Conservation (phyloP, 495 filamentous ascomycete species). For the Aspergillus hancockii region DNA sequence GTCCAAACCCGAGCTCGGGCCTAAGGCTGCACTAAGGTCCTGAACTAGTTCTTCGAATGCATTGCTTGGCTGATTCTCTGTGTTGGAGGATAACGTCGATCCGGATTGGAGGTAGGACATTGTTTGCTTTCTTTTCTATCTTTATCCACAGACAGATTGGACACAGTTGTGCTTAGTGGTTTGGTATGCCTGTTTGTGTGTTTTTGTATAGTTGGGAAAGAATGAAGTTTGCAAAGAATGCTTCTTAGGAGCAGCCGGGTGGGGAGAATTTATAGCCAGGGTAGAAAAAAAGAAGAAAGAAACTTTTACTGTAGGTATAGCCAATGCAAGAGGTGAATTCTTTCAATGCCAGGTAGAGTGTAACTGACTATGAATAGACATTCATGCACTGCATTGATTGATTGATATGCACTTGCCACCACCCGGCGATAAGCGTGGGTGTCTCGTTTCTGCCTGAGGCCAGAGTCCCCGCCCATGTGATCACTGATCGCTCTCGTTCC, state of each 20-base stretch:
- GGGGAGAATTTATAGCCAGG: no score
- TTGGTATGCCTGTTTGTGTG: no score
- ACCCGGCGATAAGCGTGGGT: constrained; percentile 29
- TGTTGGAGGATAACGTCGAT: constrained; percentile 11
- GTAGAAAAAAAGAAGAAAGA: not conserved
- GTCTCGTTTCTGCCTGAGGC: constrained; percentile 29
- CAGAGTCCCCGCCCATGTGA: constrained; percentile 23
- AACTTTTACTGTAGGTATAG: not conserved
- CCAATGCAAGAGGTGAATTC: not conserved
- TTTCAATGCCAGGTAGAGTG: not conserved
- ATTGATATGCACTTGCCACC: constrained; percentile 2
- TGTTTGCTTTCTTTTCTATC: constrained; percentile 3
- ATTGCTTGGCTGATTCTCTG: constrained; percentile 24
- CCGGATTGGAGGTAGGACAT: constrained; percentile 40
- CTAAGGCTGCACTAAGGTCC: constrained; percentile 69
- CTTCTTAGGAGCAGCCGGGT: not conserved
- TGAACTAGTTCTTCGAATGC: constrained; percentile 72
- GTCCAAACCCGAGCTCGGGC: constrained; percentile 75
- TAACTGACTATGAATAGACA: not conserved
- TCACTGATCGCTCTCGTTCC: constrained; percentile 10
- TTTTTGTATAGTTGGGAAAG: not conserved
- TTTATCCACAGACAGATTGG: not conserved
- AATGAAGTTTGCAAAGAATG: not conserved
- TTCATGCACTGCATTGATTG: not conserved
- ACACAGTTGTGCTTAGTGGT: not conserved